phyloP scores from a whole-genome alignment of 2,329 filamentous ascomycete genomes.

The Phaeosphaeriaceae sp. region DNA sequence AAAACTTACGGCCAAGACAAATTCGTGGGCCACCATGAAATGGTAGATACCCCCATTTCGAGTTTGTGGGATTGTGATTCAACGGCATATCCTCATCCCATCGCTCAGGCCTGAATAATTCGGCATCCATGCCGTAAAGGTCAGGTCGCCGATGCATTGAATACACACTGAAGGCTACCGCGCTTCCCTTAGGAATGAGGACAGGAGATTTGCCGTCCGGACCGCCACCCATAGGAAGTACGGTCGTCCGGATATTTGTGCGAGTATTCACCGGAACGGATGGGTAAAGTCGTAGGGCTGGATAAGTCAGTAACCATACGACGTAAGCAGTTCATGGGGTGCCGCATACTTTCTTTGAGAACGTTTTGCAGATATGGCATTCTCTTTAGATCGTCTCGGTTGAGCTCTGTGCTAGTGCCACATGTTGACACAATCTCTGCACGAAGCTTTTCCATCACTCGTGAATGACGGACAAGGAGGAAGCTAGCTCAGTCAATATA shows the following conservation, averaged over 20 bases:
- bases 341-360: slow-evolving; percentile 48
- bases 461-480: slow-evolving; percentile 43
- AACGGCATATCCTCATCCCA: slow-evolving; percentile 24
- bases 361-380: slow-evolving; percentile 33
- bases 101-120: not conserved
- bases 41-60: slow-evolving; percentile 30
- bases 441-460: slow-evolving; percentile 41
- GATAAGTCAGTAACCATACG: not conserved
- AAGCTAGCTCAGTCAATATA: slow-evolving; percentile 17
- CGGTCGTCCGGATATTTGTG: slow-evolving; percentile 26
- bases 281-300: slow-evolving; percentile 36
- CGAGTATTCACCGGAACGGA: slow-evolving; percentile 35
- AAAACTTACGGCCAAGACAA: slow-evolving; percentile 25
- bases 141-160: slow-evolving; percentile 24
- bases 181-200: slow-evolving; percentile 34
- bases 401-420: slow-evolving; percentile 47
- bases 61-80: slow-evolving; percentile 17
- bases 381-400: slow-evolving; percentile 50
- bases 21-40: slow-evolving; percentile 28
- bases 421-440: slow-evolving; percentile 35
- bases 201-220: slow-evolving; percentile 31
- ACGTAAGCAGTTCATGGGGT: too few species aligned
- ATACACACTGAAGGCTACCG: slow-evolving; percentile 25
- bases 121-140: slow-evolving; percentile 20
- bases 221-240: slow-evolving; percentile 37